Conservation (phyloP, 208 protist species). For the Crithidia bombi region DNA sequence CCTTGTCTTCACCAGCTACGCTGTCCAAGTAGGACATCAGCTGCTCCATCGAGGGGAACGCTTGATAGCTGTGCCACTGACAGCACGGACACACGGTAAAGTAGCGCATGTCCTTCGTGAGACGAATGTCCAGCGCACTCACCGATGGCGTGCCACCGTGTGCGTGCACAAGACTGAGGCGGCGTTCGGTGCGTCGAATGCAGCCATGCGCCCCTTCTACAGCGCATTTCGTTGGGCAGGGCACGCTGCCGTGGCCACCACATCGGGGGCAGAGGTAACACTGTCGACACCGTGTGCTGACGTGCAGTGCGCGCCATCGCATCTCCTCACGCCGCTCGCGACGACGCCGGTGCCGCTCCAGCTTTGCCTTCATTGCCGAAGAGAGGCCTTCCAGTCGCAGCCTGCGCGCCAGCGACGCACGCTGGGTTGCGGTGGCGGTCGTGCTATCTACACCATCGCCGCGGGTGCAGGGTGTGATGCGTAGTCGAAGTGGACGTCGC, state of each 20-base stretch:
- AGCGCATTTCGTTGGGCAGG: neutral
- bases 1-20: conserved; percentile 14
- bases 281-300: conserved; percentile 33
- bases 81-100: conserved; percentile 51
- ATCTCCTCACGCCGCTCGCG: conserved; percentile 28
- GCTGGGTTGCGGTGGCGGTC: neutral
- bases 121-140: conserved; percentile 27
- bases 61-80: conserved; percentile 49
- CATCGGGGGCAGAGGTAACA: conserved; percentile 72
- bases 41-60: conserved; percentile 37
- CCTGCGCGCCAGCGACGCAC: conserved; percentile 13
- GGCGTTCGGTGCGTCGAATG: neutral
- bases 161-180: neutral
- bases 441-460: neutral
- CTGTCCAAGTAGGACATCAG: conserved; percentile 37
- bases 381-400: conserved; percentile 10
- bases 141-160: conserved; percentile 1
- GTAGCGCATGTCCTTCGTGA: conserved; percentile 45
- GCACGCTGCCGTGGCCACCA: conserved; percentile 22
- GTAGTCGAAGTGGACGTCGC: conserved; percentile 7
- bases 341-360: conserved; percentile 26
- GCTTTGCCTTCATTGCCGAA: conserved; percentile 21
- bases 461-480: neutral
- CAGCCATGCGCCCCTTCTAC: neutral
- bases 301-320: conserved; percentile 24